Evolutionary conservation across 208 protist genomes (phyloP).

Genomic region (Phytomonas serpens): DNA sequence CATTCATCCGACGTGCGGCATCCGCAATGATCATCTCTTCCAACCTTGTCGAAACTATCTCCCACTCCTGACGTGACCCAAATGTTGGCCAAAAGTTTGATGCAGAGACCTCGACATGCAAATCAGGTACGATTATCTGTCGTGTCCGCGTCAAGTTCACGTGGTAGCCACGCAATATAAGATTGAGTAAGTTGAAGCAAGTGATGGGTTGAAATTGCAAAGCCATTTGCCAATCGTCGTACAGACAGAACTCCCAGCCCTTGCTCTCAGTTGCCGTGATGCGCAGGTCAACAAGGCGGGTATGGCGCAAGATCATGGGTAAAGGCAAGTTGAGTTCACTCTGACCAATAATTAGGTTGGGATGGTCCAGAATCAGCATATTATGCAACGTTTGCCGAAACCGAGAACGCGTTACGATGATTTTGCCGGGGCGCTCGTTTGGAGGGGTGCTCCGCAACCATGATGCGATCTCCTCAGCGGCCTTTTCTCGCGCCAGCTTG

Average conservation of each 20-base stretch:
- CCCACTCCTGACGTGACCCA: slow-evolving; percentile 97
- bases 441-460: slow-evolving; percentile 98
- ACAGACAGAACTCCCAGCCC: slow-evolving; percentile 99
- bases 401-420: slow-evolving; percentile 99
- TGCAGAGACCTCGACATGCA: slow-evolving; percentile 92
- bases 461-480: slow-evolving; percentile 99
- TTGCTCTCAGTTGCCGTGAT: slow-evolving; percentile 98
- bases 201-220: slow-evolving; percentile 96
- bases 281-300: slow-evolving; percentile 99
- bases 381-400: slow-evolving; percentile 91
- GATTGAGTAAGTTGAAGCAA: slow-evolving; percentile 98
- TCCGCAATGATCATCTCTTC: slow-evolving; percentile 99
- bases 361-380: slow-evolving; percentile 98
- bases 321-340: slow-evolving; percentile 99
- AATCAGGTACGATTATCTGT: slow-evolving; percentile 96
- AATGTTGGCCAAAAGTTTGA: slow-evolving; percentile 99
- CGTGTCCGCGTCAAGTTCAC: slow-evolving; percentile 96
- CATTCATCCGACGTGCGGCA: slow-evolving; percentile 99
- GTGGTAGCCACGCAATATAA: slow-evolving; percentile 98
- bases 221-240: slow-evolving; percentile 99
- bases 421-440: slow-evolving; percentile 99
- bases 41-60: slow-evolving; percentile 96
- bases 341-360: slow-evolving; percentile 99
- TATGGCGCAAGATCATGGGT: slow-evolving; percentile 97
- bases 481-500: slow-evolving; percentile 99